Base-by-base conservation (phyloP, 78 protist genomes). In the Dictyostelium firmibasis region DNA sequence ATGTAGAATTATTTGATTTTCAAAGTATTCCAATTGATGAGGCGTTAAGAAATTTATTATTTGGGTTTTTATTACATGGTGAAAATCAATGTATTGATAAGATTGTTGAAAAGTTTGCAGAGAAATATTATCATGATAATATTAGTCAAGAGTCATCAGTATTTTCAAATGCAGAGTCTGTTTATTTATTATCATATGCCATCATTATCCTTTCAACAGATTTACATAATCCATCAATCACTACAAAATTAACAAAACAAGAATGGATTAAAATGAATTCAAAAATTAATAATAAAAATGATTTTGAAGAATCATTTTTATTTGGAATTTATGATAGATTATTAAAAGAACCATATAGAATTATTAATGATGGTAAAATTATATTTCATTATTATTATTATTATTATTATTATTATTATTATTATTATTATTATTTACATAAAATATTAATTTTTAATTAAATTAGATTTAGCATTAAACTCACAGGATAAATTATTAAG, bases 81-180 rank as follows among this genome's bases (percentile, higher is more conserved):
- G 99, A 99, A 84, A 98, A 98, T 36, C 98, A 96, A 85, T 95
- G 97, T 44, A 98, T 99, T 50, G 99, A 99, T 84, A 97, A 99
- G 9, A 95, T 98, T 91, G 96, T 99, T 98, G 99, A 98, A 76
- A 98, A 98, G 91, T 99, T 99, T 83, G 99, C 99, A 6, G 98
- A 94, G 84, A 77, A 98, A 23, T 99, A 81, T 86, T 97, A 88
- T 44, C 53, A 43, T 43, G 93, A 88, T 67, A 95, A 92, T 31
- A 33, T 43, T 18, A 14, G 16, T 53, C 14, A 10, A 81, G n/a
- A 18, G 57, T 16, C 38, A 81, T 81, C 85, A 82, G 23, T 35
- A 57, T 57, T 82, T 60, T 57, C 86, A 50, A 82, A 82, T 82
- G 86, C 86, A 36, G 93, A 88, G 23, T 78, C 93, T 10, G 75